Evolutionary conservation across 257 asterid genomes (phyloP).

Genomic region (Ocimum tenuiflorum): DNA sequence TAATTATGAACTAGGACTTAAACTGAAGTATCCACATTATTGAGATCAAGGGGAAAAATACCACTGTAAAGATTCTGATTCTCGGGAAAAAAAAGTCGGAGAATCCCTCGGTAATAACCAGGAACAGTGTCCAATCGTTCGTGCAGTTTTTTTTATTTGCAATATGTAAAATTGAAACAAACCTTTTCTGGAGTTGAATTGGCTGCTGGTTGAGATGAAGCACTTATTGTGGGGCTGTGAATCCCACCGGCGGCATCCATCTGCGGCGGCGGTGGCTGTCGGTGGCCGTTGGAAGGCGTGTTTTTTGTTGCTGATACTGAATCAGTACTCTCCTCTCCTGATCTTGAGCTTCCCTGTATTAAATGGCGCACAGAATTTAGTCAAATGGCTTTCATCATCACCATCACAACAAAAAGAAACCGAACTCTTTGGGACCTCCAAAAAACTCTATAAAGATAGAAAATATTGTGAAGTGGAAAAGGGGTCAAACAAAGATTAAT

Average conservation of each 20-base stretch:
- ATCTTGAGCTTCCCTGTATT: slow-evolving; percentile 63
- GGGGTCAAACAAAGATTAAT: slow-evolving; percentile 24
- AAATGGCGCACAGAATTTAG: slow-evolving; percentile 20
- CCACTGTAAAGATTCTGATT: too few relatives aligned
- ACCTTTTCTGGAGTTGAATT: too few relatives aligned
- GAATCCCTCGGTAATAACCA: too few relatives aligned
- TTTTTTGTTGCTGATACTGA: slow-evolving; percentile 57
- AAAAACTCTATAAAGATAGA: slow-evolving; percentile 2
- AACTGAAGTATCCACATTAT: too few relatives aligned
- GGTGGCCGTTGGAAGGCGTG: slow-evolving; percentile 35
- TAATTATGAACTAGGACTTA: too few relatives aligned
- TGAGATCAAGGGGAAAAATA: too few relatives aligned
- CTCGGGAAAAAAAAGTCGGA: too few relatives aligned
- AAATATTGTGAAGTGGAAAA: neutral
- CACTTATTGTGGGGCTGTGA: slow-evolving; percentile 32
- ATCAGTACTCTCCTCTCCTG: slow-evolving; percentile 76
- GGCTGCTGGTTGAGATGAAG: too few relatives aligned
- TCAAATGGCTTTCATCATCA: slow-evolving; percentile 32
- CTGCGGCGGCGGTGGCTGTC: slow-evolving; percentile 30
- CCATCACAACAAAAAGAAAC: neutral
- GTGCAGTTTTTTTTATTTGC: too few relatives aligned
- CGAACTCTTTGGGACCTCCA: slow-evolving; percentile 25
- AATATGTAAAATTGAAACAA: too few relatives aligned
- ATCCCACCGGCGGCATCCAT: slow-evolving; percentile 41
- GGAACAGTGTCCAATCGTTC: too few relatives aligned